Conservation (phyloP, 495 filamentous ascomycete genomes). For the Annulohypoxylon moriforme region DNA sequence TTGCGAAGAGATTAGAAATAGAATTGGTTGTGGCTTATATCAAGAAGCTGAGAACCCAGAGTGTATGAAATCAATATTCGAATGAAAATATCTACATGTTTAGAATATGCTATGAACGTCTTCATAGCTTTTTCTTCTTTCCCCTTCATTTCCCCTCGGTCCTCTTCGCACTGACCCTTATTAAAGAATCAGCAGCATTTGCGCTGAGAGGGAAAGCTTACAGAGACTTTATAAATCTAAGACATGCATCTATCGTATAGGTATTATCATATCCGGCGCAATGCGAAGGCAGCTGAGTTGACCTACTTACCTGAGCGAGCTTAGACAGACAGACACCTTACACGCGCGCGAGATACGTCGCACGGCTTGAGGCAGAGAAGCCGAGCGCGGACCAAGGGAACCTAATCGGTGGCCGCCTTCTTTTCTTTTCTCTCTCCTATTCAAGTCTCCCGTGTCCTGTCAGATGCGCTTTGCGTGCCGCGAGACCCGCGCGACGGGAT, state of each 20-base stretch:
- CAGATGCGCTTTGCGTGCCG: constrained; percentile 5
- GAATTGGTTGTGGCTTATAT: too few species aligned
- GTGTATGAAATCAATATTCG: not conserved
- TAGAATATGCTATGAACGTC: not conserved
- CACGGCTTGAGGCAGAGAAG: constrained; percentile 10
- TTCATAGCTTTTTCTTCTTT: not conserved
- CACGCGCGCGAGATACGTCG: constrained; percentile 21
- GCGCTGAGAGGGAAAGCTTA: constrained; percentile 23
- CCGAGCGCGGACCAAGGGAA: not conserved
- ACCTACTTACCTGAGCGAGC: not conserved
- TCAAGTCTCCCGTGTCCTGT: not conserved
- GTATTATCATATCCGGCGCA: constrained; percentile 3
- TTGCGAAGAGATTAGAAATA: too few species aligned
- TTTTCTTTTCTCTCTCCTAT: not conserved
- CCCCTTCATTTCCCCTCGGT: not conserved
- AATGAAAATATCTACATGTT: not conserved
- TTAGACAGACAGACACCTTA: not conserved
- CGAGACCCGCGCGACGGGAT: constrained; percentile 15
- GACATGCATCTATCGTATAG: constrained; percentile 33
- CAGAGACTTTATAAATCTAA: constrained; percentile 38
- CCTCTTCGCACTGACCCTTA: not conserved
- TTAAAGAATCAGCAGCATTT: not conserved
- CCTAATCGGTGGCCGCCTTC: constrained; percentile 3
- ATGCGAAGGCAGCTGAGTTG: not conserved
- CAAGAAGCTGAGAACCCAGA: too few species aligned